Evolutionary conservation across 2,329 filamentous ascomycete species (phyloP).

Genomic region (Alternaria triticimaculans): DNA sequence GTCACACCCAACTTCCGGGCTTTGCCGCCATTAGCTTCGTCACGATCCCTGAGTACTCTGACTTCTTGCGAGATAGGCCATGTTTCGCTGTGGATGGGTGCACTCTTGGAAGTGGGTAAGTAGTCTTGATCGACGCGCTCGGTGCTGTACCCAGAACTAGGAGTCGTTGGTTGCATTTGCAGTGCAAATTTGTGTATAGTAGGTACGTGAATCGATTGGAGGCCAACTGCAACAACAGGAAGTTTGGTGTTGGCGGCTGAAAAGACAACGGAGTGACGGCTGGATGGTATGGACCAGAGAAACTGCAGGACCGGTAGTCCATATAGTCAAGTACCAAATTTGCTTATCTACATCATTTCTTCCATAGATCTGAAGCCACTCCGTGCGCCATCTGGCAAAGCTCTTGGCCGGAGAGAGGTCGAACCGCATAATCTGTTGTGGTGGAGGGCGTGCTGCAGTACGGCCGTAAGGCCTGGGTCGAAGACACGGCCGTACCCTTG

Average conservation of each 20-base stretch:
- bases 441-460: neutral
- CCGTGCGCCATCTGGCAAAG: neutral
- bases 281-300: neutral
- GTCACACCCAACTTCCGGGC: conserved; percentile 76
- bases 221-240: neutral
- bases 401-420: neutral
- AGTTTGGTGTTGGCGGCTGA: neutral
- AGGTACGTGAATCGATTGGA: neutral
- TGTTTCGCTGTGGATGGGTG: neutral
- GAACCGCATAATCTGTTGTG: neutral
- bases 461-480: neutral
- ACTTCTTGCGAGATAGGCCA: neutral
- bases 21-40: conserved; percentile 6
- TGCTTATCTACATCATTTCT: neutral
- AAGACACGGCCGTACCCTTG: neutral
- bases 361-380: neutral
- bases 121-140: neutral
- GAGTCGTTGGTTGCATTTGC: neutral
- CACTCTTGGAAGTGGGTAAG: neutral
- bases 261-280: neutral
- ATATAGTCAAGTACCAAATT: neutral
- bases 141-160: neutral
- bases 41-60: neutral
- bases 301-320: neutral
- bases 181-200: neutral